Base-by-base conservation (phyloP, 768 basidiomycete genomes). In the Termitomyces sp. region DNA sequence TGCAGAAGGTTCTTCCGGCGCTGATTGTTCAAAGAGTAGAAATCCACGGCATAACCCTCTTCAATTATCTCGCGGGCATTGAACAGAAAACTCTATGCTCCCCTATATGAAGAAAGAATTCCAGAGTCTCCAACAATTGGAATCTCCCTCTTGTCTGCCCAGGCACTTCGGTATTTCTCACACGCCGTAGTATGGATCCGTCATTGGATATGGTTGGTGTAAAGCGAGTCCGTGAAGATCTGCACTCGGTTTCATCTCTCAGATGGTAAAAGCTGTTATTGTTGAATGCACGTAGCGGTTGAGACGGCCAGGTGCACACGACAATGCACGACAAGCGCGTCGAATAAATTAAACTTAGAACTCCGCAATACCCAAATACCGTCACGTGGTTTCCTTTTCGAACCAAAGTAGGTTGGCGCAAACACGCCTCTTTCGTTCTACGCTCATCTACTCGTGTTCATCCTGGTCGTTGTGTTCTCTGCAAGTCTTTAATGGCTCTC, bases 401-500 rank as follows among this genome's bases (percentile, higher is more conserved):
- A 49, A 65, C 60, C 62, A 53, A 61, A 45, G 42, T 55, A 36
- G 50, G 48, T 57, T 62, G 52, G 51, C 55, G 56, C 43, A 54
- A 55, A 62, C 64, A 65, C 64, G 64, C 61, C 63, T 63, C 65
- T 64, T 64, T 62, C 62, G 61, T 62, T 61, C 62, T 59, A 46
- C 62, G 55, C 61, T 62, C 64, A 56, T 61, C 55, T 60, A 33
- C 51, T 57, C 61, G 58, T 57, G 61, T 64, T 33, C 49, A 53
- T 24, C 58, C 53, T 55, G 64, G 40, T 53, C 51, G 59, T 56
- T 39, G 61, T 58, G 47, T 56, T 59, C 44, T 68, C 54, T 52
- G 51, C 59, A 55, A n/a, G n/a, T 50, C 60, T 53, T 45, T 56
- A 55, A 81, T 81, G 80, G 66, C 76, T 50, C 74, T 75, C 44